Conservation (phyloP, 257 asterid genomes). For the Marsdenia floribunda region DNA sequence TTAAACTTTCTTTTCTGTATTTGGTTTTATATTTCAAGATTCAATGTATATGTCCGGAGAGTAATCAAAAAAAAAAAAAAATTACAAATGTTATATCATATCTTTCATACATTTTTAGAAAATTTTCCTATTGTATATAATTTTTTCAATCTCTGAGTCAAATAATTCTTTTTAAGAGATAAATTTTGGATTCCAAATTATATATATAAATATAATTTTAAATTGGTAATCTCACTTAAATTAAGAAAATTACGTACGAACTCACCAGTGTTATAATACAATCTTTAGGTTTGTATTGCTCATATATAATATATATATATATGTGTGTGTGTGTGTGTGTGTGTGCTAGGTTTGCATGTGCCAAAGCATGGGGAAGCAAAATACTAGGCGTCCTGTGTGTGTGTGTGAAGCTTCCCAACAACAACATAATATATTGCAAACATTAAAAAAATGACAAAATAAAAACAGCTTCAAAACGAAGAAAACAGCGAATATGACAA, state of each 20-base stretch:
- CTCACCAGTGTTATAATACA: too few relatives aligned
- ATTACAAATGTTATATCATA: background rate
- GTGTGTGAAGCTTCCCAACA: background rate
- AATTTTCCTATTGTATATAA: background rate
- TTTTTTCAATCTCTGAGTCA: too few relatives aligned
- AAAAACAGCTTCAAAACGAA: constrained; percentile 18
- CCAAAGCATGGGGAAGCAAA: constrained; percentile 36
- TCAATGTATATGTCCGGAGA: constrained; percentile 40
- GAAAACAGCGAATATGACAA: constrained; percentile 23
- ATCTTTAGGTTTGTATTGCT: background rate
- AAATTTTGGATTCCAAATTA: too few relatives aligned
- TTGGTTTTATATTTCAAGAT: constrained; percentile 13
- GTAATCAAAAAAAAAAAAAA: background rate
- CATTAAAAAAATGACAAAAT: background rate
- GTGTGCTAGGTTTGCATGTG: constrained; percentile 36
- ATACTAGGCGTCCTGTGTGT: constrained; percentile 8
- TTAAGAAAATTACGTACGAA: too few relatives aligned
- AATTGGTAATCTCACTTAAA: too few relatives aligned
- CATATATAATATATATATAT: too few relatives aligned
- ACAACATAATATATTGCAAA: constrained; percentile 18
- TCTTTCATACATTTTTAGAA: background rate
- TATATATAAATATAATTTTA: too few relatives aligned
- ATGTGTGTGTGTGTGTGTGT: too few relatives aligned
- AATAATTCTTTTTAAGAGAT: too few relatives aligned
- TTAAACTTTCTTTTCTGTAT: constrained; percentile 1